phyloP scores from a whole-genome alignment of 768 basidiomycete species.

The Dentipellis fragilis region DNA sequence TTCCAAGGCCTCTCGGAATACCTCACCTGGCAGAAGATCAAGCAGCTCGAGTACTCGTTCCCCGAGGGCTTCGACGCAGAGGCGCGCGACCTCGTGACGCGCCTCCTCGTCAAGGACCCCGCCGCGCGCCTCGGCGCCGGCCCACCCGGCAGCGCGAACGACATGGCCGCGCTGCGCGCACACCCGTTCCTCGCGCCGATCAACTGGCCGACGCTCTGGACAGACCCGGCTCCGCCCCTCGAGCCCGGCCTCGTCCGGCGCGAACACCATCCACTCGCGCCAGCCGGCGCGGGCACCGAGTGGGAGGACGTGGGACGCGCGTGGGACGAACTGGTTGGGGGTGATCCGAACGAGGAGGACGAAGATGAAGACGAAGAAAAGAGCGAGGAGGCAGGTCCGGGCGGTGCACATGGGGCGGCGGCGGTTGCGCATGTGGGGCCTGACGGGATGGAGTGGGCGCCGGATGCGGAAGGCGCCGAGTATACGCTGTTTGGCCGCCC shows the following conservation, averaged over 20 bases:
- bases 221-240: constrained; percentile 43
- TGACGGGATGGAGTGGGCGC: constrained; percentile 48
- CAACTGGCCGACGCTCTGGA: constrained; percentile 61
- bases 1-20: constrained; percentile 90
- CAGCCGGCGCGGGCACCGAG: constrained; percentile 18
- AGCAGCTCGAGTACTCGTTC: constrained; percentile 76
- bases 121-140: constrained; percentile 50
- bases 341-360: constrained; percentile 14
- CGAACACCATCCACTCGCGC: constrained; percentile 19
- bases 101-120: constrained; percentile 68
- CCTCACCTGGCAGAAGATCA: constrained; percentile 91
- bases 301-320: constrained; percentile 47
- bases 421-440: constrained; percentile 1
- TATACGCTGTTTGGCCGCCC: constrained; percentile 10
- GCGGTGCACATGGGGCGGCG: background rate
- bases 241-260: constrained; percentile 50
- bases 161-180: constrained; percentile 37
- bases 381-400: constrained; percentile 2
- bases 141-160: constrained; percentile 25
- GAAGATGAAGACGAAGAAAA: background rate
- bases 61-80: constrained; percentile 78
- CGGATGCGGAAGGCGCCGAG: constrained; percentile 30
- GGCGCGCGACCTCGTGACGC: constrained; percentile 71
- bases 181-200: constrained; percentile 55
- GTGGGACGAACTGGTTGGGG: constrained; percentile 35